These are phyloP conservation scores for Cyclotella distinguenda DNA, from an alignment of 108 stramenopile species.

Conservation along the genomic window DNA sequence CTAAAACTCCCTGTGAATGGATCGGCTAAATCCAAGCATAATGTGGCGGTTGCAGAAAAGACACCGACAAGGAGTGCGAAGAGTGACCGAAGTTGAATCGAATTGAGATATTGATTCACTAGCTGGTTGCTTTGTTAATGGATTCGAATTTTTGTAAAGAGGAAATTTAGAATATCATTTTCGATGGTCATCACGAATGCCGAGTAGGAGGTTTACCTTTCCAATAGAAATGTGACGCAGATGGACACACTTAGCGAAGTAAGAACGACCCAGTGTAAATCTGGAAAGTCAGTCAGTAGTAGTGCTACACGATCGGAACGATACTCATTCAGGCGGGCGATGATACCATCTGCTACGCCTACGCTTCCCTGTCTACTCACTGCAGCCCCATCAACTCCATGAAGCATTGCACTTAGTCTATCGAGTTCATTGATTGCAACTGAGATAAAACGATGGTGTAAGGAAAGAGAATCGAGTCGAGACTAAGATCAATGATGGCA, in stretches of 20 bases:
- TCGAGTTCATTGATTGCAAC: constrained; percentile 41
- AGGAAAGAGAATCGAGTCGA: neutral
- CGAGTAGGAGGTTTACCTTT: no score
- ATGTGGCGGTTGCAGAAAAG: constrained; percentile 25
- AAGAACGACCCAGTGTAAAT: constrained; percentile 32
- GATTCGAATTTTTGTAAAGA: no score
- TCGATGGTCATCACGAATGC: no score
- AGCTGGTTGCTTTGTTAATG: constrained; percentile 41
- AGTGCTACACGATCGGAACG: constrained; percentile 30
- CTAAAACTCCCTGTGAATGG: constrained; percentile 34
- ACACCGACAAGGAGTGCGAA: constrained; percentile 38
- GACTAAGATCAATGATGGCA: no score
- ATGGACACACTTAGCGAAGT: constrained; percentile 13
- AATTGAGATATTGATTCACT: constrained; percentile 32
- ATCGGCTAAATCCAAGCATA: constrained; percentile 34
- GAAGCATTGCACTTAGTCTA: constrained; percentile 26
- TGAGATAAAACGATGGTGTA: neutral
- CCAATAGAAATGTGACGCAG: constrained; percentile 29
- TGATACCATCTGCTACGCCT: constrained; percentile 10
- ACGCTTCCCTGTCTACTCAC: constrained; percentile 31
- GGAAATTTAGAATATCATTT: no score
- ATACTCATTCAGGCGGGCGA: constrained; percentile 24
- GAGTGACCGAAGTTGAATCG: constrained; percentile 25
- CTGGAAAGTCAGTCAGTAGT: constrained; percentile 40
- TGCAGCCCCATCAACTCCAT: constrained; percentile 43